Conservation (phyloP, 306 rosid genomes). For the Cicer judaicum region DNA sequence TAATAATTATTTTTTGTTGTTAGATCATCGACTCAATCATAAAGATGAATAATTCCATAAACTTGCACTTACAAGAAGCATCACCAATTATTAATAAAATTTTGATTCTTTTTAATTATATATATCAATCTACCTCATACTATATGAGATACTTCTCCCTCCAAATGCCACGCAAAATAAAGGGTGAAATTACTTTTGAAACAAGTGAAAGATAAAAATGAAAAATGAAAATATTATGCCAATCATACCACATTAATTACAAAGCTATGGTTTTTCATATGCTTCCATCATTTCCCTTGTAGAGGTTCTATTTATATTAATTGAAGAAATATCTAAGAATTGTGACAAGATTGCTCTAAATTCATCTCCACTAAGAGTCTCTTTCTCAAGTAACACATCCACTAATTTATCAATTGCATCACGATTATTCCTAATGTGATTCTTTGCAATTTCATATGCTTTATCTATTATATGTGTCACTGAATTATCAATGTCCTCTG, state of each 20-base stretch:
- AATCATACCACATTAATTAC: background rate
- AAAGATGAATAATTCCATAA: no score
- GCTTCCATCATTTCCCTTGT: conserved; percentile 56
- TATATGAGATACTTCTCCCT: no score
- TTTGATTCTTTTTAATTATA: no score
- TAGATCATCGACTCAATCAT: no score
- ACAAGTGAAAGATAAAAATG: background rate
- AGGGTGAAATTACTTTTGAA: background rate
- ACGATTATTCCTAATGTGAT: conserved; percentile 62
- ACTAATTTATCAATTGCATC: conserved; percentile 70
- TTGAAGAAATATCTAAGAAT: conserved; percentile 51
- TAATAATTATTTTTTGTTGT: no score
- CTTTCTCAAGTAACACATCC: conserved; percentile 70
- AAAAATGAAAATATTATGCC: background rate
- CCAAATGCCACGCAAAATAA: no score
- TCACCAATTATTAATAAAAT: no score
- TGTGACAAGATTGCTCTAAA: conserved; percentile 72
- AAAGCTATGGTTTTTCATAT: conserved; percentile 7
- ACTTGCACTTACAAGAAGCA: no score
- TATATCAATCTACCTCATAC: no score
- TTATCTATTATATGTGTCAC: conserved; percentile 51
- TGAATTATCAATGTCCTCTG: conserved; percentile 67
- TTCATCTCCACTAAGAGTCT: conserved; percentile 70
- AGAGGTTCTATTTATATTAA: conserved; percentile 43
- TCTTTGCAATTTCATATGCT: conserved; percentile 71